Evolutionary conservation across 2,329 filamentous ascomycete species (phyloP).

Genomic region (Hortaea sp.): DNA sequence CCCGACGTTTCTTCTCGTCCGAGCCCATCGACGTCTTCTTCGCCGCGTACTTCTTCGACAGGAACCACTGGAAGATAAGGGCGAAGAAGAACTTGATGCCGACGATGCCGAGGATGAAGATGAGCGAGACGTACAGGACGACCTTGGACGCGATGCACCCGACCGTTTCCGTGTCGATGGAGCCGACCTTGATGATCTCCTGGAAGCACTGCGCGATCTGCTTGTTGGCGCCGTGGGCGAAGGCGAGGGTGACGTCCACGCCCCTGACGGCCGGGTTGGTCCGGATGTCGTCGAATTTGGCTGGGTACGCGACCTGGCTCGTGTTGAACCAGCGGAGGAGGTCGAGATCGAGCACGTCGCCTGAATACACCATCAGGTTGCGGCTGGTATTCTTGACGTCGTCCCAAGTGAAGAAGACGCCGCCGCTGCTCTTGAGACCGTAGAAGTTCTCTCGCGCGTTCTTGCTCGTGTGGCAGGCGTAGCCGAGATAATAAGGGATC

Average conservation of each 20-base stretch:
- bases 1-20: constrained; percentile 72
- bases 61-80: constrained; percentile 90
- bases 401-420: constrained; percentile 94
- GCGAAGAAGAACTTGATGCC: constrained; percentile 78
- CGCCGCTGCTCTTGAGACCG: constrained; percentile 56
- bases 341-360: constrained; percentile 82
- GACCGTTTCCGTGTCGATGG: constrained; percentile 88
- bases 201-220: constrained; percentile 75
- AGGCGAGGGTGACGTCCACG: constrained; percentile 78
- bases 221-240: constrained; percentile 71
- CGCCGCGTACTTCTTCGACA: constrained; percentile 76
- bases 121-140: constrained; percentile 85
- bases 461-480: constrained; percentile 73
- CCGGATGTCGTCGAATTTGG: constrained; percentile 69
- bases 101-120: constrained; percentile 87
- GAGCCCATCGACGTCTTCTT: constrained; percentile 73
- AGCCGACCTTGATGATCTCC: constrained; percentile 91
- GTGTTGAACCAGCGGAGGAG: constrained; percentile 85
- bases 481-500: constrained; percentile 68
- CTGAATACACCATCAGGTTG: constrained; percentile 89
- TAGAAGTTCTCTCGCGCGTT: constrained; percentile 67
- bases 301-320: constrained; percentile 64
- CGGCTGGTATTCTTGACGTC: constrained; percentile 82
- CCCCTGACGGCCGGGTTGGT: constrained; percentile 63
- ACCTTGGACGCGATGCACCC: constrained; percentile 97